Base-by-base conservation (phyloP, 139 green algal species). In the Chlamydomonas sphaeroides region DNA sequence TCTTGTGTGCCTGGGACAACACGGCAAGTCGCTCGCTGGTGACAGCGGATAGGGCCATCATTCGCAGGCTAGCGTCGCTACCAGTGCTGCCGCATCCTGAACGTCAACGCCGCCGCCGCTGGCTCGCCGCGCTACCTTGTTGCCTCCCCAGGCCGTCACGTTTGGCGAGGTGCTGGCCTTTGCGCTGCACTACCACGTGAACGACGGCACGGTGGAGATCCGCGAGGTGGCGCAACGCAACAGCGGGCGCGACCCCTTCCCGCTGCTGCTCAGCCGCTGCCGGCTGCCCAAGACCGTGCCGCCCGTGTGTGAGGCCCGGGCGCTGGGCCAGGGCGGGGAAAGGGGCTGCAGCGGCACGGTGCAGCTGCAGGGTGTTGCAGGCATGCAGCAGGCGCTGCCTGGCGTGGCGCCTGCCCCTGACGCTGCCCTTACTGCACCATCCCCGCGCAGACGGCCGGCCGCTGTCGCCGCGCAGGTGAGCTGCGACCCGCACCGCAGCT, bases 1-100 rank as follows among this genome's bases (percentile, higher is more conserved):
- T 97, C 91, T 95, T 87, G 85, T 89, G 80, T 62, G 79, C 93
- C 15, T 98, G 94, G 94, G 93, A 98, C 78, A 92, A 98, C 87
- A 83, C 84, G 30, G 65, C 14, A n/a, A n/a, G n/a, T n/a, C n/a
- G n/a, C n/a, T n/a, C n/a, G n/a, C n/a, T n/a, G n/a, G n/a, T n/a
- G n/a, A n/a, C n/a, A n/a, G n/a, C n/a, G n/a, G n/a, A n/a, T n/a
- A n/a, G n/a, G n/a, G n/a, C n/a, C n/a, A n/a, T n/a, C n/a, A n/a
- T n/a, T n/a, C n/a, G n/a, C n/a, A n/a, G n/a, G n/a, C n/a, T n/a
- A n/a, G n/a, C n/a, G n/a, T n/a, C n/a, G n/a, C n/a, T n/a, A n/a
- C n/a, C n/a, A n/a, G n/a, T n/a, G n/a, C n/a, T n/a, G n/a, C n/a
- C n/a, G n/a, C n/a, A n/a, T n/a, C n/a, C n/a, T n/a, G n/a, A n/a